Conservation (phyloP, 1,284 basidiomycete species). For the Leccinum holopus region DNA sequence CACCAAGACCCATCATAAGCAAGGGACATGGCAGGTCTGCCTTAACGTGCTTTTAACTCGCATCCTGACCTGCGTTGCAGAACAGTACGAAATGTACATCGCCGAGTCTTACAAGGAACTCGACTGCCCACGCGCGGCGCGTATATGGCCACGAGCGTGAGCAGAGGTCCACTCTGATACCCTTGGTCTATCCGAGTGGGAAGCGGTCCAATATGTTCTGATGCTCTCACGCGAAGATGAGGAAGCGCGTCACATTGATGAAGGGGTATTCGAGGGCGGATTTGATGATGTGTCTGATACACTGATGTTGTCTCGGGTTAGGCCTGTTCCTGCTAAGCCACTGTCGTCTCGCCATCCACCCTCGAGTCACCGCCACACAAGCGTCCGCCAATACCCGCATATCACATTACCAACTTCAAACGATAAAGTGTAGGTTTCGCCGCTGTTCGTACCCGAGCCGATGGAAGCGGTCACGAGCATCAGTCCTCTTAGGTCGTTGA, state of each 20-base stretch:
- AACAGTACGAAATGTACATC: conserved; percentile 65
- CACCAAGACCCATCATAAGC: conserved; percentile 22
- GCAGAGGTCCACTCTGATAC: conserved; percentile 55
- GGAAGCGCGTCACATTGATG: conserved; percentile 37
- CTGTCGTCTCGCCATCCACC: conserved; percentile 11
- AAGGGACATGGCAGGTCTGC: conserved; percentile 29
- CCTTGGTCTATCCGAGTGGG: conserved; percentile 73
- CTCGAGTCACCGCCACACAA: neutral
- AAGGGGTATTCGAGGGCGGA: conserved; percentile 59
- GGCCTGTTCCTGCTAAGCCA: conserved; percentile 8
- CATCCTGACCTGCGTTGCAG: conserved; percentile 35
- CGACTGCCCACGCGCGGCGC: conserved; percentile 39
- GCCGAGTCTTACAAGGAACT: conserved; percentile 56
- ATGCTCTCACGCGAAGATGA: conserved; percentile 86
- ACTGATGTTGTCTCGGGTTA: conserved; percentile 1
- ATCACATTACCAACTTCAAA: conserved; percentile 36
- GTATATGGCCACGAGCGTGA: conserved; percentile 51
- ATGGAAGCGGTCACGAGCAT: conserved; percentile 41
- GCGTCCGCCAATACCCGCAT: conserved; percentile 23
- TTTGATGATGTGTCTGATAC: conserved; percentile 46
- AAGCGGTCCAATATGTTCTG: conserved; percentile 74
- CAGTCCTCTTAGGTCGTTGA: conserved; percentile 23
- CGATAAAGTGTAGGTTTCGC: conserved; percentile 42
- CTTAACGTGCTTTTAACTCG: conserved; percentile 1
- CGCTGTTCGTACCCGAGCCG: conserved; percentile 38